A percentile compares a stretch with the other conserved stretches of the same genome.
Evolutionary conservation across 2,329 filamentous ascomycete genomes (phyloP).

Genomic region (Fonsecaea monophora): DNA sequence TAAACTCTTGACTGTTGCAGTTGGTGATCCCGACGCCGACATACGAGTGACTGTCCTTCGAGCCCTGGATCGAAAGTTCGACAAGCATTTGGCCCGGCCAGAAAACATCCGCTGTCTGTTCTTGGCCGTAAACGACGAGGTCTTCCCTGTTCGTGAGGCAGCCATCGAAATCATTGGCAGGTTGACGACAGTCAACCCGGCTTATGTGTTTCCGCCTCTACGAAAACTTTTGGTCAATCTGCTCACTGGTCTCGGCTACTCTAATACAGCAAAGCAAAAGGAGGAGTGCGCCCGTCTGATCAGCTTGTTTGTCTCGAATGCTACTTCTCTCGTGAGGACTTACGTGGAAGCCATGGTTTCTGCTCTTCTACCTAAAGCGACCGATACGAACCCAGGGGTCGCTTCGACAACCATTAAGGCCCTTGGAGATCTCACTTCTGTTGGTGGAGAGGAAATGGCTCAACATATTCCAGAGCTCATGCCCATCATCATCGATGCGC

Average conservation of each 20-base stretch:
- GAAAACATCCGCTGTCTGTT: constrained; percentile 97
- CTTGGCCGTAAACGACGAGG: constrained; percentile 92
- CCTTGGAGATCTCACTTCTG: constrained; percentile 90
- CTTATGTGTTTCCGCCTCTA: constrained; percentile 94
- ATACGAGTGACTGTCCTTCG: constrained; percentile 88
- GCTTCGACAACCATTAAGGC: constrained; percentile 94
- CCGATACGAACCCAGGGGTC: constrained; percentile 82
- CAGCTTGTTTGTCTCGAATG: constrained; percentile 89
- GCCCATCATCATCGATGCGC: constrained; percentile 90
- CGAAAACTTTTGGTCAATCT: constrained; percentile 96
- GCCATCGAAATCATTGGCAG: constrained; percentile 96
- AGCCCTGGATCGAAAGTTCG: constrained; percentile 91
- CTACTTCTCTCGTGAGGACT: constrained; percentile 89
- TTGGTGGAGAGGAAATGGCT: constrained; percentile 92
- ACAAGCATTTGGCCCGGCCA: constrained; percentile 93
- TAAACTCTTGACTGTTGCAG: constrained; percentile 90
- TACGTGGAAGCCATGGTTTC: constrained; percentile 97
- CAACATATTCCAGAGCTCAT: constrained; percentile 90
- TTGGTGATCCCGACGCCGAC: constrained; percentile 86
- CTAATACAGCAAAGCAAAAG: constrained; percentile 90
- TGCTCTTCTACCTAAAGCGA: constrained; percentile 90
- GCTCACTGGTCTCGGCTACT: constrained; percentile 94
- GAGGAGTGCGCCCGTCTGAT: constrained; percentile 95
- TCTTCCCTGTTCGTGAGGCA: constrained; percentile 90
- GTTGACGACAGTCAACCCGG: constrained; percentile 87